These are phyloP conservation scores for Polyrhizophydium stewartii DNA, from an alignment of 371 early-diverging fungal genomes.

Conservation along the genomic window DNA sequence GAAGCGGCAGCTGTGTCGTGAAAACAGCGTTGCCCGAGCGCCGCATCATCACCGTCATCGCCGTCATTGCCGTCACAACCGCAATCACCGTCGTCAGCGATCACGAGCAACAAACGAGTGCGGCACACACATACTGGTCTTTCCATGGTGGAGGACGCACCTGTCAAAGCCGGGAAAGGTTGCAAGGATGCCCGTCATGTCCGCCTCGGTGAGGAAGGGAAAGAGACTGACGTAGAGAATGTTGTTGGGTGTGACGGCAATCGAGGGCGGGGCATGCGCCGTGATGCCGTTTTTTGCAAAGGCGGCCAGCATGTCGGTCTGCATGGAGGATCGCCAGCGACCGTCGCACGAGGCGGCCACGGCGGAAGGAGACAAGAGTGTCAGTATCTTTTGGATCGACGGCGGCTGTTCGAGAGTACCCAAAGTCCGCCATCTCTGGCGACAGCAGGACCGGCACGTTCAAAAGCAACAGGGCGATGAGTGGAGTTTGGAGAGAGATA, in stretches of 20 bases:
- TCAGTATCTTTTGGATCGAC: too few relatives aligned
- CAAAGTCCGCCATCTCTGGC: too few relatives aligned
- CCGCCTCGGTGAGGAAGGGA: conserved; percentile 39
- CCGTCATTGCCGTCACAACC: too few relatives aligned
- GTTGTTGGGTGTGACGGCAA: conserved; percentile 37
- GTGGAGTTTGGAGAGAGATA: too few relatives aligned
- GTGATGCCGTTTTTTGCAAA: conserved; percentile 41
- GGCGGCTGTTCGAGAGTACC: too few relatives aligned
- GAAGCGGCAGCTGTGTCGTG: conserved; percentile 31
- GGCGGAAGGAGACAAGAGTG: not conserved
- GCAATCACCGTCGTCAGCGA: not conserved
- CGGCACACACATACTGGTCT: too few relatives aligned
- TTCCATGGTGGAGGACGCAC: conserved; percentile 1
- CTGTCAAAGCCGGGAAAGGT: conserved; percentile 41
- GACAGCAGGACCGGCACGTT: too few relatives aligned
- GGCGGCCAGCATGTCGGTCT: conserved; percentile 42
- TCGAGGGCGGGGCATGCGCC: conserved; percentile 29
- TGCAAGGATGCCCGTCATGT: conserved; percentile 35
- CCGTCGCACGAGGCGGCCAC: not conserved
- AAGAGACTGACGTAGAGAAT: conserved; percentile 41
- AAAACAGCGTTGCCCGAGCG: too few relatives aligned
- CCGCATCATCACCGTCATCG: too few relatives aligned
- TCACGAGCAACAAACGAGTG: not conserved
- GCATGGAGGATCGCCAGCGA: not conserved
- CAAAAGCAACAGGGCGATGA: too few relatives aligned